Base-by-base conservation (phyloP, 306 rosid genomes). In the Begonia masoniana region DNA sequence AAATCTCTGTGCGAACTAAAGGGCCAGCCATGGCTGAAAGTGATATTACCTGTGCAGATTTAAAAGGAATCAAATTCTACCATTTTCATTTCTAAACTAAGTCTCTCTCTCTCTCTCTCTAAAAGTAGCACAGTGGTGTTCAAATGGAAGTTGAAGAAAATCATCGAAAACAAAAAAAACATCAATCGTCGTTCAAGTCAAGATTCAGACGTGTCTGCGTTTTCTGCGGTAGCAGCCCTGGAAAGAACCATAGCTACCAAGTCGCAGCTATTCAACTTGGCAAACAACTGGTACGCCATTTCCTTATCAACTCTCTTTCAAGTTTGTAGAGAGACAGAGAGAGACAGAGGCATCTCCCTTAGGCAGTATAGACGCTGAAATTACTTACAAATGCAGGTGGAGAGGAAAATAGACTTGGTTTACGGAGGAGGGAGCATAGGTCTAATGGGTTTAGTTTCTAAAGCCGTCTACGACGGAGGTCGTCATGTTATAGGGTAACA, bases 371-470 rank as follows among this genome's bases (percentile, higher is more conserved):
- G 39, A 31, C 9, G 39, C 39, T 31, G 39, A 31, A 31, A 31
- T 7, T 31, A 31, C 26, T 53, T 39, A 8, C 50, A 52, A 46
- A 43, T 64, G 61, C 73, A 85, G 97, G 97, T 91, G 43, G 92
- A 86, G 73, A 75, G 86, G 64, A 81, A 71, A 56, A 81, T 91
- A 60, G 99, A 91, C 88, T 73, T 86, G 79, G 99, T 91, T 12
- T 91, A 91, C 55, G 99, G 99, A 70, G 99, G 96, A 58, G 99
- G 99, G 54, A 91, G 99, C 78, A 81, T 91, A 41, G 99, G 99
- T 0, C 69, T 91, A 68, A 91, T 91, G 99, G 96, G 99, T 50
- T 66, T 70, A 13, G 78, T 91, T 51, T 91, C 97, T 2, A 86
- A 83, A 73, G 96, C 83, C 62, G 94, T 91, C 6, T 64, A 73